These are phyloP conservation scores for Tuber calosporum DNA, from an alignment of 495 filamentous ascomycete genomes.

Conservation along the genomic window DNA sequence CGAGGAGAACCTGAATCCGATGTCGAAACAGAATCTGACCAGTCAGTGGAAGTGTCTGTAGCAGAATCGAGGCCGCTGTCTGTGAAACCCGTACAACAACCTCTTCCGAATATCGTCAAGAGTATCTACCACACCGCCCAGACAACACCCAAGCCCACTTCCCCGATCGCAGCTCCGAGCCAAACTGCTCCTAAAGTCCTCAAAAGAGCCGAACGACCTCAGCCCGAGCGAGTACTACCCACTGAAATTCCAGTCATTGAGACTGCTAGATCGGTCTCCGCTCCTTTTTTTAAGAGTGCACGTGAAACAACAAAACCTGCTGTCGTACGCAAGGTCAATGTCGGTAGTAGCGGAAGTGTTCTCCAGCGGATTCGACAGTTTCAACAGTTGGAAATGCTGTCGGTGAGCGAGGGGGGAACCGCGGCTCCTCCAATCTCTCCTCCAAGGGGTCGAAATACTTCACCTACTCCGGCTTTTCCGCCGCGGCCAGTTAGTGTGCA, in stretches of 20 bases:
- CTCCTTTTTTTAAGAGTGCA: conserved; percentile 37
- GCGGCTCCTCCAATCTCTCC: conserved; percentile 17
- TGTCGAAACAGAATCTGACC: conserved; percentile 33
- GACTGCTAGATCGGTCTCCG: conserved; percentile 39
- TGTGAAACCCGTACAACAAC: conserved; percentile 35
- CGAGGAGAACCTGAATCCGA: conserved; percentile 34
- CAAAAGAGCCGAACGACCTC: conserved; percentile 30
- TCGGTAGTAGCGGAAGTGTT: conserved; percentile 37
- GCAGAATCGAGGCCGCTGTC: conserved; percentile 39
- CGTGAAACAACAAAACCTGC: conserved; percentile 18
- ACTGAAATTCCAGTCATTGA: conserved; percentile 23
- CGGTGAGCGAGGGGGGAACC: conserved; percentile 22
- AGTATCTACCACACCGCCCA: conserved; percentile 27
- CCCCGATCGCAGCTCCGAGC: conserved; percentile 23
- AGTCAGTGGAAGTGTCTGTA: conserved; percentile 33
- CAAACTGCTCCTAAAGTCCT: conserved; percentile 22
- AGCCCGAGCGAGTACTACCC: conserved; percentile 14
- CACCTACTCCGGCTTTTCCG: conserved; percentile 30
- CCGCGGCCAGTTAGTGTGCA: conserved; percentile 27
- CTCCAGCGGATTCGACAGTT: conserved; percentile 40
- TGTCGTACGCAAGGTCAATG: conserved; percentile 30
- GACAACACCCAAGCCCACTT: conserved; percentile 16
- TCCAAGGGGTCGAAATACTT: conserved; percentile 32
- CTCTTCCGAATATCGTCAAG: conserved; percentile 31
- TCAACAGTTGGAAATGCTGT: conserved; percentile 39